Evolutionary conservation across 805 yeast species (phyloP), one percentile per base, ranked within the genome.

Genomic region (Myxozyma monticola): DNA sequence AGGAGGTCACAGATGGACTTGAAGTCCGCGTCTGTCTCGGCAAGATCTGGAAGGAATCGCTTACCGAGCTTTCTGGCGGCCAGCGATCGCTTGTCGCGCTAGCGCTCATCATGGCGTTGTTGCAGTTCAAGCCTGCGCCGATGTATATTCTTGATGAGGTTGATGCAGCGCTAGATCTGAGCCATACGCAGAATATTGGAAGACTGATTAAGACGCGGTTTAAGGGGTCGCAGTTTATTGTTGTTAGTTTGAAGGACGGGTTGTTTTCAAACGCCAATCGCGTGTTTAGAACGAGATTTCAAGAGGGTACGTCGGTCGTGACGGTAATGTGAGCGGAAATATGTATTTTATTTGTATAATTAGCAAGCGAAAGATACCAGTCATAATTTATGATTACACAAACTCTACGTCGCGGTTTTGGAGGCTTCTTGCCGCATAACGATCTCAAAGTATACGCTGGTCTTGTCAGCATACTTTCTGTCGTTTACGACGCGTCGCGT

Each of bases 121-220:
- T 93, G 42, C 96, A 89, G 67, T 91, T 86, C 74, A 88, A 89
- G 67, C 99, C 99, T 4, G 99, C 99, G 1, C 99, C 99, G 6
- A 87, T 93, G 96, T 93, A 93, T 65, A 91, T 93, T 60, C 73
- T 93, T 50, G 99, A 93, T 70, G 99, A 93, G 71, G 97, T 93
- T 33, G 99, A 93, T 71, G 99, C 99, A 1, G 99, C 99, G 1
- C 76, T 93, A 58, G 99, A 93, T 74, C 77, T 91, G 57, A 87
- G 95, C 51, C 99, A 93, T 66, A 93, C 99, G 1, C 98, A 93
- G 68, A 93, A 93, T 63, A 93, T 93, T 63, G 99, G 99, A 2
- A 96, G 88, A 64, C 75, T 93, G 66, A 93, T 93, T 68, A 93
- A 91, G 70, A 91, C 97, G 0, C 75, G 96, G 60, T 93, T 93